These are phyloP conservation scores for Kluyveromyces starmeri DNA, from an alignment of 805 yeast species.

Conservation along the genomic window DNA sequence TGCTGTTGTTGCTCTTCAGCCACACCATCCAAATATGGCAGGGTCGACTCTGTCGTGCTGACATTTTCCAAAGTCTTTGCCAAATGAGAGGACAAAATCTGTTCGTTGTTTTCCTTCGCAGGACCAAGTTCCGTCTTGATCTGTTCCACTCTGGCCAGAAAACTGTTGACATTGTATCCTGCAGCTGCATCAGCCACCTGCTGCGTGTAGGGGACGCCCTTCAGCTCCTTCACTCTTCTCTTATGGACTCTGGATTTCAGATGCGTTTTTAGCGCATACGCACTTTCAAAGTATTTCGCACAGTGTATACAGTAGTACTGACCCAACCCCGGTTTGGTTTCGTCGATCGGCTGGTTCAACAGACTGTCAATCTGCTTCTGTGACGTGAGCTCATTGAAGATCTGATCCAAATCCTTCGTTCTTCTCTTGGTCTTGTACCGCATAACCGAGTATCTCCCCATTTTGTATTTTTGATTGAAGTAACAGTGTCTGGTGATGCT, in stretches of 20 bases:
- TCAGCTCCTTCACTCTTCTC: slow-evolving; percentile 71
- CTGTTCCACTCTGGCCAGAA: slow-evolving; percentile 51
- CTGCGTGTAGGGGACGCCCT: slow-evolving; percentile 73
- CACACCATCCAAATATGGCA: slow-evolving; percentile 18
- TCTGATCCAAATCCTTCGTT: slow-evolving; percentile 74
- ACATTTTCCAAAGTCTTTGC: slow-evolving; percentile 19
- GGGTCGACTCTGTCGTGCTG: slow-evolving; percentile 27
- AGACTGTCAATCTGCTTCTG: slow-evolving; percentile 54
- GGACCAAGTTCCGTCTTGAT: slow-evolving; percentile 45
- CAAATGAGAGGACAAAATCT: slow-evolving; percentile 24
- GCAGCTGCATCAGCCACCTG: slow-evolving; percentile 88
- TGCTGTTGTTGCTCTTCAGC: slow-evolving; percentile 4
- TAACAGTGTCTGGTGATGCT: too few species aligned
- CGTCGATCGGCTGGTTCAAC: slow-evolving; percentile 80
- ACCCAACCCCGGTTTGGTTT: slow-evolving; percentile 86
- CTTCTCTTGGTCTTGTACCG: slow-evolving; percentile 87
- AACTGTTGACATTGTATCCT: slow-evolving; percentile 66
- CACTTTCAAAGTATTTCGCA: slow-evolving; percentile 82
- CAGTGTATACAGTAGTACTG: slow-evolving; percentile 93
- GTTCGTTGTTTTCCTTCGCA: slow-evolving; percentile 38
- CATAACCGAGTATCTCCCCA: slow-evolving; percentile 84
- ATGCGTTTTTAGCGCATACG: slow-evolving; percentile 64
- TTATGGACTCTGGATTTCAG: slow-evolving; percentile 71
- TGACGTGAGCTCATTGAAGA: slow-evolving; percentile 63
- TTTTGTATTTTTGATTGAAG: too few species aligned